Evolutionary conservation across 805 yeast species (phyloP).

Genomic region (Saccharomycopsis oosterbeekiorum): DNA sequence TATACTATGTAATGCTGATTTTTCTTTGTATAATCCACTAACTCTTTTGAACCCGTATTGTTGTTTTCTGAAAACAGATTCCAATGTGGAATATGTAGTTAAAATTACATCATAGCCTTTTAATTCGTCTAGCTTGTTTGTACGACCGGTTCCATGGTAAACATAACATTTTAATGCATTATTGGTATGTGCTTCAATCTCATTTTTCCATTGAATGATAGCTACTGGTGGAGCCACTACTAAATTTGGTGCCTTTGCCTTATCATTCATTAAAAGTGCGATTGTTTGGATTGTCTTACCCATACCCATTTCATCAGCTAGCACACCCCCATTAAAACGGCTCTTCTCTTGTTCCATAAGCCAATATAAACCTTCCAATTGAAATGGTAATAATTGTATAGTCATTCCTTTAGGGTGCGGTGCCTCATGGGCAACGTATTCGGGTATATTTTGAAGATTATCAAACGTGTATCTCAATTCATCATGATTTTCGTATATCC

Average conservation of each 20-base stretch:
- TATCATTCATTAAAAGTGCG: conserved; percentile 68
- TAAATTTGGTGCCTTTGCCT: conserved; percentile 58
- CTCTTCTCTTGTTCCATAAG: conserved; percentile 70
- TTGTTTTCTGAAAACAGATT: conserved; percentile 77
- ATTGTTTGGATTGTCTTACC: conserved; percentile 97
- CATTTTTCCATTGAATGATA: conserved; percentile 93
- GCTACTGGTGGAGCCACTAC: conserved; percentile 99
- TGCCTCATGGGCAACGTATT: conserved; percentile 44
- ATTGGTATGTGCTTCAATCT: conserved; percentile 76
- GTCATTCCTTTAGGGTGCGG: conserved; percentile 74
- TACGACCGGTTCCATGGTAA: conserved; percentile 81
- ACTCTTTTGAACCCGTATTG: conserved; percentile 73
- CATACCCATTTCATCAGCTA: conserved; percentile 99
- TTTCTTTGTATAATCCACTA: conserved; percentile 59
- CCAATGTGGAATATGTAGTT: conserved; percentile 89
- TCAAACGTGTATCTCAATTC: conserved; percentile 65
- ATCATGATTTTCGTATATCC: conserved; percentile 69
- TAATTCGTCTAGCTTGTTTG: conserved; percentile 46
- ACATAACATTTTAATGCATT: conserved; percentile 58
- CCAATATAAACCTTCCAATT: conserved; percentile 91
- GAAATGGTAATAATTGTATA: conserved; percentile 75
- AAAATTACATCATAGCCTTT: conserved; percentile 62
- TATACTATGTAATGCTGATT: conserved; percentile 62
- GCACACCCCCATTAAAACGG: conserved; percentile 75
- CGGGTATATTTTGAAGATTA: conserved; percentile 39